Evolutionary conservation across 192 early-diverging fungal genomes (phyloP).

Genomic region (Ramicandelaber brevisporus): DNA sequence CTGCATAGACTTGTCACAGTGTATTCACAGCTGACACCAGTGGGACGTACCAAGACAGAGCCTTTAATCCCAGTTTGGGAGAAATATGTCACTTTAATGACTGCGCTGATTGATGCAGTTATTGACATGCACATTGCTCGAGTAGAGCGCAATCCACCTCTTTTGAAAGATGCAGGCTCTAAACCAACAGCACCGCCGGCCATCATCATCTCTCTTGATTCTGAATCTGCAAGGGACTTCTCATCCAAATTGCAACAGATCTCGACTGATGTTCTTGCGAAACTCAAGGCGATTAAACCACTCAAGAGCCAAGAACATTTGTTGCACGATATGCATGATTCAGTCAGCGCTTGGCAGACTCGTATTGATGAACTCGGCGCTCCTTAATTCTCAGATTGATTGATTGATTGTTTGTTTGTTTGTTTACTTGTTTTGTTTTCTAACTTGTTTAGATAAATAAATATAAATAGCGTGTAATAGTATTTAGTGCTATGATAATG

Average conservation of each 20-base stretch:
- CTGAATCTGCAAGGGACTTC: conserved; percentile 8
- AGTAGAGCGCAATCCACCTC: no score
- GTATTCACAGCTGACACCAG: no score
- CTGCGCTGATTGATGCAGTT: no score
- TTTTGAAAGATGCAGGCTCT: no score
- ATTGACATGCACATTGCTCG: no score
- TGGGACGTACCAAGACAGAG: no score
- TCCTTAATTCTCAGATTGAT: background rate
- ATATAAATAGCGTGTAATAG: background rate
- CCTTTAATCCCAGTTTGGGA: no score
- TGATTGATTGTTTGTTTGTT: background rate
- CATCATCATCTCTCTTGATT: no score
- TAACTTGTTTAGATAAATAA: background rate
- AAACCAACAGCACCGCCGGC: no score
- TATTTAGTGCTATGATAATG: background rate
- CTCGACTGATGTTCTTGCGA: background rate
- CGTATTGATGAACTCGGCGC: background rate
- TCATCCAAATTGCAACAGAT: background rate
- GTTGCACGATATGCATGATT: background rate
- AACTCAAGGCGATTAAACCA: conserved; percentile 1
- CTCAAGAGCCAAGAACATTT: background rate
- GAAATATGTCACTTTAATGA: no score
- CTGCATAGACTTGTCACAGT: no score
- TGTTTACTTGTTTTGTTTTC: background rate
- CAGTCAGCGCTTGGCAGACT: background rate